These are phyloP conservation scores for Teratosphaeriaceae sp. DNA, from an alignment of 2,329 filamentous ascomycete species.

Conservation along the genomic window DNA sequence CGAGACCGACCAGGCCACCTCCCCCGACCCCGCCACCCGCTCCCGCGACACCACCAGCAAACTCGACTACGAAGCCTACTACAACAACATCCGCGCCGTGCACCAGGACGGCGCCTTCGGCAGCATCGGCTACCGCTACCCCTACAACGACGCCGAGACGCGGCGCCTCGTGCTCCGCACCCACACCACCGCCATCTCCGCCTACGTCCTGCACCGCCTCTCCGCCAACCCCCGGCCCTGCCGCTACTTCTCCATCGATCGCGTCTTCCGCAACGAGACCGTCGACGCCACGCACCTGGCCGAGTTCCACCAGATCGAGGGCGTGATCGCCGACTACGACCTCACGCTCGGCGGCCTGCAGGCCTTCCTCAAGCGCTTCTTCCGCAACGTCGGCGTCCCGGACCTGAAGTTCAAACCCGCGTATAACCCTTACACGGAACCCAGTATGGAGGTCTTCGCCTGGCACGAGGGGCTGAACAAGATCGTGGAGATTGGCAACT, in stretches of 20 bases:
- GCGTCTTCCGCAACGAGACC: slow-evolving; percentile 96
- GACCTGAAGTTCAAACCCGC: slow-evolving; percentile 92
- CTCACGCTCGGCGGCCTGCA: slow-evolving; percentile 89
- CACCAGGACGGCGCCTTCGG: slow-evolving; percentile 90
- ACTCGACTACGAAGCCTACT: slow-evolving; percentile 75
- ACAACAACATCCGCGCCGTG: slow-evolving; percentile 77
- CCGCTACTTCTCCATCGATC: slow-evolving; percentile 97
- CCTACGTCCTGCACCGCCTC: slow-evolving; percentile 84
- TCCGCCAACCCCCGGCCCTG: slow-evolving; percentile 76
- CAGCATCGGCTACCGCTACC: slow-evolving; percentile 93
- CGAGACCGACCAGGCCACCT: slow-evolving; percentile 25
- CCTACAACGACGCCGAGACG: slow-evolving; percentile 83
- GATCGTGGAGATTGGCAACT: slow-evolving; percentile 96
- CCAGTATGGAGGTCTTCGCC: slow-evolving; percentile 96
- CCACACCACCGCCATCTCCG: slow-evolving; percentile 89
- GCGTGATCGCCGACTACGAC: slow-evolving; percentile 94
- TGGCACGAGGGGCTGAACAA: slow-evolving; percentile 85
- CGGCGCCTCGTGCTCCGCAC: slow-evolving; percentile 84
- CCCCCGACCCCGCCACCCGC: slow-evolving; percentile 14
- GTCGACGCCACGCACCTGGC: slow-evolving; percentile 95
- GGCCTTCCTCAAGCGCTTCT: slow-evolving; percentile 93
- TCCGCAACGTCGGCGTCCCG: slow-evolving; percentile 87
- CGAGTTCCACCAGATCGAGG: slow-evolving; percentile 98
- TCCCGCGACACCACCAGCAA: slow-evolving; percentile 13
- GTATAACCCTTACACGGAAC: slow-evolving; percentile 93